Conservation (phyloP, 345 rosid genomes). For the Durio zibethinus region DNA sequence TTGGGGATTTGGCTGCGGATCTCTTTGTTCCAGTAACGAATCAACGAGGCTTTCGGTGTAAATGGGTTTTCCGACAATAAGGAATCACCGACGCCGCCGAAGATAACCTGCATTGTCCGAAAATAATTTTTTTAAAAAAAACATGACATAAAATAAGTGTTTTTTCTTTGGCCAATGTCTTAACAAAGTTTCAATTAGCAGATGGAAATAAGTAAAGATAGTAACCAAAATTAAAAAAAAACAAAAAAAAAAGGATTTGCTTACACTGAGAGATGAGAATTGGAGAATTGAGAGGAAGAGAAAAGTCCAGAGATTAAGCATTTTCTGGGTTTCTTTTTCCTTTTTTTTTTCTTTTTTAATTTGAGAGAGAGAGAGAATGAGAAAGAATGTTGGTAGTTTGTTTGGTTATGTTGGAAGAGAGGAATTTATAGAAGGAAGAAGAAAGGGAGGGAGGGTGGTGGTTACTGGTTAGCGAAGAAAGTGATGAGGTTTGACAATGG, state of each 20-base stretch:
- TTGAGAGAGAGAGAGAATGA: background rate
- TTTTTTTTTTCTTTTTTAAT: background rate
- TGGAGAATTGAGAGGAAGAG: constrained; percentile 24
- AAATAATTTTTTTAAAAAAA: background rate
- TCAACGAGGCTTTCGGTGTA: constrained; percentile 63
- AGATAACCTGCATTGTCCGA: constrained; percentile 39
- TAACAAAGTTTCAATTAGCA: background rate
- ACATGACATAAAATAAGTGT: background rate
- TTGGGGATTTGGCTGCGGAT: constrained; percentile 42
- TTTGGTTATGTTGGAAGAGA: constrained; percentile 4
- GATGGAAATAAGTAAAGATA: background rate
- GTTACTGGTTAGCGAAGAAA: background rate
- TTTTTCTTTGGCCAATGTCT: background rate
- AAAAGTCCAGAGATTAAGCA: constrained; percentile 15
- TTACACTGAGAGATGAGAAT: constrained; percentile 34
- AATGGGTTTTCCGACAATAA: constrained; percentile 52
- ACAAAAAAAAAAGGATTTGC: background rate
- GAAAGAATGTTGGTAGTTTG: background rate
- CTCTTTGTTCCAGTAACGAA: constrained; percentile 89
- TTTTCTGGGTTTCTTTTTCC: constrained; percentile 22
- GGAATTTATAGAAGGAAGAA: constrained; percentile 6
- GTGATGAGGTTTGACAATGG: too few relatives aligned
- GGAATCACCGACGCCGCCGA: constrained; percentile 32
- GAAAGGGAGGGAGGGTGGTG: background rate
- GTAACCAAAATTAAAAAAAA: background rate